Percentiles rank a stretch among this genome's conserved stretches.
Evolutionary conservation across 2,329 filamentous ascomycete genomes (phyloP).

Genomic region (Fusarium illudens): DNA sequence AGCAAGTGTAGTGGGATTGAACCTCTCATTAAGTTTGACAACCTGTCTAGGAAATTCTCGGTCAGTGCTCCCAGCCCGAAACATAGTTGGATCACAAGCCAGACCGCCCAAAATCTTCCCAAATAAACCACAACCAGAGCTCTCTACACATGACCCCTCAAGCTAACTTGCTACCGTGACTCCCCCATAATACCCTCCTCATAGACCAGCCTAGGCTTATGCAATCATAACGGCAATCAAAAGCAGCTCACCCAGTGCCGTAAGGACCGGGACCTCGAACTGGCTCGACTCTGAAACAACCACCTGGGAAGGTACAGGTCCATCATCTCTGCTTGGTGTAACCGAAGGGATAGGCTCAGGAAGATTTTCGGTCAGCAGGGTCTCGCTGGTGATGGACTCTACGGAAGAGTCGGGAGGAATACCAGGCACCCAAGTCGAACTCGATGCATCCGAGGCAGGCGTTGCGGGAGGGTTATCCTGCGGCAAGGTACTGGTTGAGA

Average conservation of each 20-base stretch:
- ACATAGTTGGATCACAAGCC: background rate
- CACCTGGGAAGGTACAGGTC: constrained; percentile 41
- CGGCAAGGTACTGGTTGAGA: constrained; percentile 2
- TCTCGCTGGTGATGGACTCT: constrained; percentile 3
- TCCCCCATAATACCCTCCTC: background rate
- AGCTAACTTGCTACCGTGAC: background rate
- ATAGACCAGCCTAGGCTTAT: background rate
- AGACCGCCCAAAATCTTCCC: constrained; percentile 16
- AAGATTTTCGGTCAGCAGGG: constrained; percentile 29
- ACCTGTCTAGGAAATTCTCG: background rate
- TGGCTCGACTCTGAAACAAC: constrained; percentile 40
- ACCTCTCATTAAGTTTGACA: background rate
- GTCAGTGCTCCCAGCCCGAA: background rate
- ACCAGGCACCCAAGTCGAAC: background rate
- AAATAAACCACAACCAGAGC: constrained; percentile 15
- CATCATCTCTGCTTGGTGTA: constrained; percentile 23
- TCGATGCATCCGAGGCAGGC: background rate
- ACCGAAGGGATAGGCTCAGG: constrained; percentile 37
- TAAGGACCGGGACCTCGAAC: constrained; percentile 32
- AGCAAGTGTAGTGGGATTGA: background rate
- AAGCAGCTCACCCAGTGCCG: constrained; percentile 37
- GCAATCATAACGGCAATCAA: constrained; percentile 37
- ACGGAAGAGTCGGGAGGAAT: background rate
- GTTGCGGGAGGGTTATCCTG: background rate
- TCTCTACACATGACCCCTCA: background rate